Conservation (phyloP, 805 yeast species). For the Monosporozyma unispora region DNA sequence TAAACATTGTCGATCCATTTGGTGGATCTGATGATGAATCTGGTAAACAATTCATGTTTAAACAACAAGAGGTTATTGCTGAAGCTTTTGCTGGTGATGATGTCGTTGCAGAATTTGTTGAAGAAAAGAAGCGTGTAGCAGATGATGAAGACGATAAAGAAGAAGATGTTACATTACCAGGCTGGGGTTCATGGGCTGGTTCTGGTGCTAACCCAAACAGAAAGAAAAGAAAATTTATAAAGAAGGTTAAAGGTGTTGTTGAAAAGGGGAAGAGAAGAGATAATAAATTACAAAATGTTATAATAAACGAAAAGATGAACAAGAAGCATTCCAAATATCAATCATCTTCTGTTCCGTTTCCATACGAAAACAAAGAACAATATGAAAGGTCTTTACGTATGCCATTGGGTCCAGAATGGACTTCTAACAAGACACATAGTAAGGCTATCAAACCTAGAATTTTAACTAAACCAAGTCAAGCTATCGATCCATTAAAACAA, state of each 20-base stretch:
- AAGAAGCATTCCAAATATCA: constrained; percentile 81
- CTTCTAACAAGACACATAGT: constrained; percentile 79
- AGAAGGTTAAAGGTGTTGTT: constrained; percentile 70
- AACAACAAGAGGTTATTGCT: constrained; percentile 71
- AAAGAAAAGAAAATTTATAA: constrained; percentile 52
- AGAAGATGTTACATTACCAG: constrained; percentile 80
- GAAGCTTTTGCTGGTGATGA: constrained; percentile 98
- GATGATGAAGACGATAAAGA: constrained; percentile 82
- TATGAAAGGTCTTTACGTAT: constrained; percentile 87
- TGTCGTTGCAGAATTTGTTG: constrained; percentile 67
- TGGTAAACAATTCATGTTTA: constrained; percentile 45
- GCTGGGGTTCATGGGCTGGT: constrained; percentile 99
- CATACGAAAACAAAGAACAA: constrained; percentile 87
- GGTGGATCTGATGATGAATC: constrained; percentile 39
- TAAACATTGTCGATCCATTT: constrained; percentile 44
- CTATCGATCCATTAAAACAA: constrained; percentile 84
- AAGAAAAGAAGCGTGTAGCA: constrained; percentile 58
- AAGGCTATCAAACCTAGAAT: constrained; percentile 82
- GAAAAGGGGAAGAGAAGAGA: constrained; percentile 68
- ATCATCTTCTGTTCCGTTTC: constrained; percentile 88
- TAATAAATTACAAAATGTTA: constrained; percentile 66
- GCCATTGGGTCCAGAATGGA: constrained; percentile 98
- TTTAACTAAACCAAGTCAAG: constrained; percentile 75
- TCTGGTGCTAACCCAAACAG: constrained; percentile 38
- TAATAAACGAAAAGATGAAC: constrained; percentile 78